phyloP scores from a whole-genome alignment of 768 basidiomycete genomes.

The Postia placenta region DNA sequence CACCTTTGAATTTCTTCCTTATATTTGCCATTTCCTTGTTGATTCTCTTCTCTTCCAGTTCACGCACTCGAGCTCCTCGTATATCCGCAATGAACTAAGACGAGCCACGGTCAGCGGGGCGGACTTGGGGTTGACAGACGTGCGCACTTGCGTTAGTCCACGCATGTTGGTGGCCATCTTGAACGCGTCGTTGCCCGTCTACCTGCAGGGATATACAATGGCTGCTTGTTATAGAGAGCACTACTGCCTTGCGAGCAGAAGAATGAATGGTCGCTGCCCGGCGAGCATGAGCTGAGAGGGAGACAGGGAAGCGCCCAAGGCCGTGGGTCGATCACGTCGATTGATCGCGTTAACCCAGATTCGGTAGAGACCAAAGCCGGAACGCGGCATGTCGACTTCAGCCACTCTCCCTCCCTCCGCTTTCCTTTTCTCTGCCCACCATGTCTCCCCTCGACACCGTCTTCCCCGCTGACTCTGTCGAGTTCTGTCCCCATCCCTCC shows the following conservation, averaged over 20 bases:
- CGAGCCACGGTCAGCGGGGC: not conserved
- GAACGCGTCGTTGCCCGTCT: not conserved
- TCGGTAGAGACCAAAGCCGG: no score
- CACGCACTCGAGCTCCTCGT: constrained; percentile 91
- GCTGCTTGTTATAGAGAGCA: no score
- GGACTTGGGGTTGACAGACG: no score
- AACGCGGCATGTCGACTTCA: no score
- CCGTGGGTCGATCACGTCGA: no score
- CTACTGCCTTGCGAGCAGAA: no score
- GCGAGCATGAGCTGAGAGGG: no score
- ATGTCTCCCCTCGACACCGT: constrained; percentile 47
- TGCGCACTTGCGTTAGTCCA: constrained; percentile 83
- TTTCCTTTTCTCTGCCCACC: not conserved
- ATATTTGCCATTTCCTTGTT: constrained; percentile 99
- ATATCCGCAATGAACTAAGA: constrained; percentile 96
- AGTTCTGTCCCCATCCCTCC: constrained; percentile 75
- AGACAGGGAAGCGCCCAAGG: no score
- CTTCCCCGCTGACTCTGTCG: constrained; percentile 86
- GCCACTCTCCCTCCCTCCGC: not conserved
- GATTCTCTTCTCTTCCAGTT: constrained; percentile 96
- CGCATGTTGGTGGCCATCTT: constrained; percentile 88
- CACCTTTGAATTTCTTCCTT: constrained; percentile 97
- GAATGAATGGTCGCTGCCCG: no score
- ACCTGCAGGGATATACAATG: no score
- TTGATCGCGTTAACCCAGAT: no score